These are phyloP conservation scores for Suillus placidus DNA, from an alignment of 768 basidiomycete genomes.

Conservation along the genomic window DNA sequence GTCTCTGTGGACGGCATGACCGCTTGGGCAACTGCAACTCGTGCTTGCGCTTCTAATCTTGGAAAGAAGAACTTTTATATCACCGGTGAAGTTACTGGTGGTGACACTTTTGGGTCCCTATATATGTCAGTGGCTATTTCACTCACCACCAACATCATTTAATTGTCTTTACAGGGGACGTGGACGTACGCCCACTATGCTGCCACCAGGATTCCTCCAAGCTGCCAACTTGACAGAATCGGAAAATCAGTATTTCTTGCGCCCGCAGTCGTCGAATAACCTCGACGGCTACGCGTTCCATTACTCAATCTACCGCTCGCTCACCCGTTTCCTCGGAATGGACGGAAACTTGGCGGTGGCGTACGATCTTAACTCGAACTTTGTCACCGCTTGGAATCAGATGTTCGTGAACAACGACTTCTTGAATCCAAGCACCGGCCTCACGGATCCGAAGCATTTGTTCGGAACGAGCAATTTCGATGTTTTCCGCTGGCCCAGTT, in stretches of 20 bases:
- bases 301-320: constrained; percentile 88
- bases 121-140: constrained; percentile 62
- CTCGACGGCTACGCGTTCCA: constrained; percentile 89
- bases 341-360: constrained; percentile 93
- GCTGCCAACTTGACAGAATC: constrained; percentile 67
- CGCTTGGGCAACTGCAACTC: constrained; percentile 72
- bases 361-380: constrained; percentile 81
- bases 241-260: constrained; percentile 79
- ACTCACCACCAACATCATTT: background rate
- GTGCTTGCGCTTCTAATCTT: constrained; percentile 69
- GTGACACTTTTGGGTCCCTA: constrained; percentile 84
- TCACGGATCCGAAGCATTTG: constrained; percentile 84
- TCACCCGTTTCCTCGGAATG: constrained; percentile 91
- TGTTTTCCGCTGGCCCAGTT: constrained; percentile 90
- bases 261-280: constrained; percentile 58
- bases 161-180: constrained; percentile 60
- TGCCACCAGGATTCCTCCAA: constrained; percentile 65
- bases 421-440: constrained; percentile 65
- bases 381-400: constrained; percentile 88
- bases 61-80: constrained; percentile 91
- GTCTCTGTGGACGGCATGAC: constrained; percentile 82
- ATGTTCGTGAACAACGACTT: constrained; percentile 91
- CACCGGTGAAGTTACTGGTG: constrained; percentile 92
- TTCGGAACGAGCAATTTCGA: constrained; percentile 95
- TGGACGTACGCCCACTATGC: constrained; percentile 77